Evolutionary conservation across 2,329 filamentous ascomycete species (phyloP).

Genomic region (Fusarium lyarnte): DNA sequence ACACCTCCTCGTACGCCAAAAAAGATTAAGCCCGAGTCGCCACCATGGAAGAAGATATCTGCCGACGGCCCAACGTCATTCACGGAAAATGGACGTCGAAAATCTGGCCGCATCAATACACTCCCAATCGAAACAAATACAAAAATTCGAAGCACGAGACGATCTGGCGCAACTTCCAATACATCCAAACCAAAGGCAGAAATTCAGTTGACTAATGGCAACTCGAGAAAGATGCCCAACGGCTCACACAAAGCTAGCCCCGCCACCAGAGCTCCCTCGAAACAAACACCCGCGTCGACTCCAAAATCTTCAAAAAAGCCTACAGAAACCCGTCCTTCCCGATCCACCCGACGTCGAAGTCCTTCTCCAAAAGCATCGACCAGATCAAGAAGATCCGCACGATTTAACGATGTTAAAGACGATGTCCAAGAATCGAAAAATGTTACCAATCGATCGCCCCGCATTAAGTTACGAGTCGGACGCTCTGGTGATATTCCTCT

Average conservation of each 20-base stretch:
- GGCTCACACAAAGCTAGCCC: slow-evolving; percentile 41
- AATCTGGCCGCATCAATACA: slow-evolving; percentile 71
- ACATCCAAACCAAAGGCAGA: slow-evolving; percentile 46
- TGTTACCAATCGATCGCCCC: slow-evolving; percentile 49
- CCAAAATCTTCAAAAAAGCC: slow-evolving; percentile 47
- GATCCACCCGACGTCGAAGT: slow-evolving; percentile 52
- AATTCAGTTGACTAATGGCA: slow-evolving; percentile 40
- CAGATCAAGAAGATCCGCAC: slow-evolving; percentile 56
- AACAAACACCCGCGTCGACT: slow-evolving; percentile 38
- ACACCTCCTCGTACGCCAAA: slow-evolving; percentile 52
- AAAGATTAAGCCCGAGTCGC: slow-evolving; percentile 70
- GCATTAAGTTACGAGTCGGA: slow-evolving; percentile 60
- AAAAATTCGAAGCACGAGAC: slow-evolving; percentile 63
- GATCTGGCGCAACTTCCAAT: slow-evolving; percentile 50
- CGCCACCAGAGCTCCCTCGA: slow-evolving; percentile 40
- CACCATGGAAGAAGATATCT: slow-evolving; percentile 89
- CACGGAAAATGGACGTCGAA: slow-evolving; percentile 75
- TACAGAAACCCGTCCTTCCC: slow-evolving; percentile 45
- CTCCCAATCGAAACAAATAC: slow-evolving; percentile 63
- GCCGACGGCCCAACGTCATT: slow-evolving; percentile 91
- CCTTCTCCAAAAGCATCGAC: slow-evolving; percentile 55
- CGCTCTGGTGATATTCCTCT: slow-evolving; percentile 59
- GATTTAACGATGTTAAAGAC: slow-evolving; percentile 47
- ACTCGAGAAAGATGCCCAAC: slow-evolving; percentile 40
- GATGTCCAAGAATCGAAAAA: slow-evolving; percentile 29